Evolutionary conservation across 805 yeast genomes (phyloP).

Genomic region (Wickerhamomyces mucosus): DNA sequence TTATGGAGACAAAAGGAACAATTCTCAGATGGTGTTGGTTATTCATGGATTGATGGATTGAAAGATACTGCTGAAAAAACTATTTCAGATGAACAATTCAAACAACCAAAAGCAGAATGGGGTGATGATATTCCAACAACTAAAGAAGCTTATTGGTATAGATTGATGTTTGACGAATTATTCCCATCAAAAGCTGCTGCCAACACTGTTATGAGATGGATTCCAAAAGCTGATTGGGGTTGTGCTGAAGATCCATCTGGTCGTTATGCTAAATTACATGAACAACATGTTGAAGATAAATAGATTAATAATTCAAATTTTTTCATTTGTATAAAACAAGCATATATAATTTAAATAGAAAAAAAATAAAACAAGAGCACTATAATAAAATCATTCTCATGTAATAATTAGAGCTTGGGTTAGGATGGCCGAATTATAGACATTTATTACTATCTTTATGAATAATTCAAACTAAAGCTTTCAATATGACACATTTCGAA

Average conservation of each 20-base stretch:
- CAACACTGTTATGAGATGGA: conserved; percentile 96
- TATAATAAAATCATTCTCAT: too few species aligned
- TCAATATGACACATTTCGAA: too few species aligned
- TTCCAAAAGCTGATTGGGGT: conserved; percentile 99
- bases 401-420: too few species aligned
- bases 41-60: conserved; percentile 97
- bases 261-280: conserved; percentile 89
- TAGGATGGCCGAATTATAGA: too few species aligned
- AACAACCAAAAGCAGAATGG: conserved; percentile 92
- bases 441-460: too few species aligned
- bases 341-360: too few species aligned
- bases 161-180: conserved; percentile 89
- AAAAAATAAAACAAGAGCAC: too few species aligned
- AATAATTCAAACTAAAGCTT: too few species aligned
- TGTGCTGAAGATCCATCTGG: conserved; percentile 99
- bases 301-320: too few species aligned
- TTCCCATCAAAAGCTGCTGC: conserved; percentile 93
- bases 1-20: conserved; percentile 99
- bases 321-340: too few species aligned
- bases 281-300: conserved; percentile 40
- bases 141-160: conserved; percentile 99
- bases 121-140: conserved; percentile 92
- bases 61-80: conserved; percentile 89
- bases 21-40: conserved; percentile 98
- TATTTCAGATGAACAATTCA: conserved; percentile 84